Conservation (phyloP, 2,329 filamentous ascomycete genomes). For the Sarocladium brachiariae region DNA sequence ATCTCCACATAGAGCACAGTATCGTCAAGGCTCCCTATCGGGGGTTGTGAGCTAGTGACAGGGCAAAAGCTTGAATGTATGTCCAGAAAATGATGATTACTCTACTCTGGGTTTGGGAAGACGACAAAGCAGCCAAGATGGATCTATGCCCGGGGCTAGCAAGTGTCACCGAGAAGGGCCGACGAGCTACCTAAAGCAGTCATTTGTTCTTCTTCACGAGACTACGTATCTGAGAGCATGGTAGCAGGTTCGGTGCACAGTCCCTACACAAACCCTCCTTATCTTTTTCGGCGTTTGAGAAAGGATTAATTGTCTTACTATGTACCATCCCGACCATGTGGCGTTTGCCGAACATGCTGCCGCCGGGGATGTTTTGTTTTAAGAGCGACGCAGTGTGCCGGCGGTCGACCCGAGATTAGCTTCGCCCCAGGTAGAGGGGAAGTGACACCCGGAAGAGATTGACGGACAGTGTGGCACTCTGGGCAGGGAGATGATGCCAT, state of each 20-base stretch:
- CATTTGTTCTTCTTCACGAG: too few relatives aligned
- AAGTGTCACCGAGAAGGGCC: constrained; percentile 9
- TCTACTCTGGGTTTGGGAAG: not conserved
- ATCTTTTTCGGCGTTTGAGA: too few relatives aligned
- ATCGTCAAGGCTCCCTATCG: not conserved
- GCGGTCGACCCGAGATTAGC: not conserved
- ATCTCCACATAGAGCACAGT: too few relatives aligned
- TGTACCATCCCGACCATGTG: too few relatives aligned
- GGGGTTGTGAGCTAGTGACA: not conserved
- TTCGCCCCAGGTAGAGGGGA: constrained; percentile 6
- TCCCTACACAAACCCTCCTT: too few relatives aligned
- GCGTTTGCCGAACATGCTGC: too few relatives aligned
- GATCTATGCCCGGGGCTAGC: not conserved
- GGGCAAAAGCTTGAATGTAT: too few relatives aligned
- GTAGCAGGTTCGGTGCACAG: too few relatives aligned
- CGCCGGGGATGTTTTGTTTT: not conserved
- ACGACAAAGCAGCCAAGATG: not conserved
- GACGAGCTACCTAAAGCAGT: not conserved
- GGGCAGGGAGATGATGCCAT: not conserved
- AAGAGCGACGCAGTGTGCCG: not conserved
- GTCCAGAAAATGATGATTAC: too few relatives aligned
- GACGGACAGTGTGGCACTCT: not conserved
- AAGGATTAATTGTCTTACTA: too few relatives aligned
- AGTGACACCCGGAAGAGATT: constrained; percentile 5
- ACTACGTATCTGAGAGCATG: too few relatives aligned